These are phyloP conservation scores for Plectosphaerella cucumerina DNA, from an alignment of 2,329 filamentous ascomycete species.

Conservation along the genomic window DNA sequence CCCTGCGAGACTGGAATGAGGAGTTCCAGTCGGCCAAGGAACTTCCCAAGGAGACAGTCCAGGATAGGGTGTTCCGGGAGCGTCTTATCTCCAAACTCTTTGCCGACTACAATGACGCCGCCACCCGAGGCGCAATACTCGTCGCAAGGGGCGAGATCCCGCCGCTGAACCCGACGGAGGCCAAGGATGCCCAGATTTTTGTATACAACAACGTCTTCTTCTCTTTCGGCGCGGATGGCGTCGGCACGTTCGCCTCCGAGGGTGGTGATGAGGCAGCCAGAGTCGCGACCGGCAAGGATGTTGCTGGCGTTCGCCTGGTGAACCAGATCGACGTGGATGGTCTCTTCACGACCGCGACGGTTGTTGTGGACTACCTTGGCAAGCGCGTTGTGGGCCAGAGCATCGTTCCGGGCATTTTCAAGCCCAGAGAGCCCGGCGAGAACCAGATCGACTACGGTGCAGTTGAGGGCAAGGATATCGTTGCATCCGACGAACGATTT, in stretches of 20 bases:
- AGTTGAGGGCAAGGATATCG: constrained; percentile 93
- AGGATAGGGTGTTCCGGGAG: constrained; percentile 94
- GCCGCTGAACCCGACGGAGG: constrained; percentile 91
- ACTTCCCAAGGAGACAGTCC: constrained; percentile 86
- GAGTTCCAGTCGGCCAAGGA: constrained; percentile 97
- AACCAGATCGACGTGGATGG: constrained; percentile 96
- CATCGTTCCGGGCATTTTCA: constrained; percentile 98
- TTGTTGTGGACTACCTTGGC: constrained; percentile 94
- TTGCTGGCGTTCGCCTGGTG: constrained; percentile 87
- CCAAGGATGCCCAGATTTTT: constrained; percentile 91
- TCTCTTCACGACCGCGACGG: constrained; percentile 90
- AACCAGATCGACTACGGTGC: constrained; percentile 99
- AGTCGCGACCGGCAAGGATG: constrained; percentile 94
- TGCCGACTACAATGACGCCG: constrained; percentile 95
- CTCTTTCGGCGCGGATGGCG: constrained; percentile 95
- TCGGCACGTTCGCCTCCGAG: constrained; percentile 94
- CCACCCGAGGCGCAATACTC: constrained; percentile 83
- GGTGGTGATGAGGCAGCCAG: constrained; percentile 94
- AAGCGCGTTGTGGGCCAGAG: constrained; percentile 97
- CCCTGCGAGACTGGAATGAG: constrained; percentile 96
- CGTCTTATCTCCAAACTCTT: constrained; percentile 92
- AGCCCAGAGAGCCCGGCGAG: constrained; percentile 94
- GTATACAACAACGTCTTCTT: constrained; percentile 99
- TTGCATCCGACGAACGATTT: constrained; percentile 87
- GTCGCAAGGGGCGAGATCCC: constrained; percentile 91